Base-by-base conservation (phyloP, 306 rosid genomes). In the Lathyrus aphaca region DNA sequence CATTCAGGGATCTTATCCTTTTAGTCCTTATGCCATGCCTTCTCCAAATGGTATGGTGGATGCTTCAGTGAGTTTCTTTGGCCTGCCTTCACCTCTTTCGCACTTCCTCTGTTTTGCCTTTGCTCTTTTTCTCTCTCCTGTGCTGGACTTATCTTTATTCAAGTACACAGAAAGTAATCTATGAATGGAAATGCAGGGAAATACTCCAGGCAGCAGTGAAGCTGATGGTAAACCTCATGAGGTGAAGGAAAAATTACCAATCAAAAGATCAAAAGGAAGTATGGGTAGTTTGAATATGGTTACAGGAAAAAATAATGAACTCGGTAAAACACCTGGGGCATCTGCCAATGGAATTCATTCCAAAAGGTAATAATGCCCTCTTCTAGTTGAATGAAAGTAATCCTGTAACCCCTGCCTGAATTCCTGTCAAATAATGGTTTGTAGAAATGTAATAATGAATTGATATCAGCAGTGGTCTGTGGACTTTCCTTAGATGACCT, bases 231-330 rank as follows among this genome's bases (percentile, higher is more conserved):
- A 89, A 71, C 92, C 97, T 53, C 86, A 85, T 55, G 99, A 91
- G 75, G 87, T 72, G 73, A 94, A 94, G 84, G 99, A 87, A 82
- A 94, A 94, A 68, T 77, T 94, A 86, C 96, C 99, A 7, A 94
- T 91, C 63, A 94, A 94, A 83, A 87, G 99, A 87, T 94, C 97
- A 18, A 94, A 89, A 76, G 99, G 99, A 91, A 94, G 97, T 82
- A 74, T 91, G 79, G 97, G 98, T 58, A 90, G 97, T 83, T 84
- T 91, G 83, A 94, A 87, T 85, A 94, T 91, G 97, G 86, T 94
- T 74, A 88, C 99, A 5, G 92, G 97, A 87, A 94, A 88, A 85
- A 87, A 84, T 82, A 89, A 82, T 29, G 96, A 88, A 71, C 90
- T 55, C 53, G 79, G 82, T 73, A 94, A 88, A 88, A 75, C 92